Evolutionary conservation across 2,329 filamentous ascomycete genomes (phyloP).

Genomic region (Emmonsiellopsis sp.): DNA sequence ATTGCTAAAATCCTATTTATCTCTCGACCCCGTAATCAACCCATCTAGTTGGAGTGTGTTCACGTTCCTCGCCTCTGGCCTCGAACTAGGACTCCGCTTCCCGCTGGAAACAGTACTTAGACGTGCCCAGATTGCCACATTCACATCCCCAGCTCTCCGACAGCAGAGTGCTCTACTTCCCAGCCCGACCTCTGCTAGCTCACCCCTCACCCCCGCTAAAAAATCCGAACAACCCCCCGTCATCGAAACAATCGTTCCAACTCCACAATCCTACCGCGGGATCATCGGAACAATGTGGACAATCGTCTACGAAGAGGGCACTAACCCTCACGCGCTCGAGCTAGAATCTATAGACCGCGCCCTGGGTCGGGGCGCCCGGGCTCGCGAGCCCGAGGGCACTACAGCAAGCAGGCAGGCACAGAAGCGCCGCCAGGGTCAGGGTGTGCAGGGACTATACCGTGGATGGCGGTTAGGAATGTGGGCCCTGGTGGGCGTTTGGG

Average conservation of each 20-base stretch:
- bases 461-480: conserved; percentile 49
- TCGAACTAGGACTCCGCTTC: conserved; percentile 76
- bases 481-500: conserved; percentile 48
- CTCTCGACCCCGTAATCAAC: conserved; percentile 71
- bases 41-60: conserved; percentile 73
- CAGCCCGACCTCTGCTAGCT: conserved; percentile 12
- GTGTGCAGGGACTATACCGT: conserved; percentile 46
- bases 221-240: conserved; percentile 18
- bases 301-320: conserved; percentile 75
- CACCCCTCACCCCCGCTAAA: neutral
- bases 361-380: conserved; percentile 20
- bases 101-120: conserved; percentile 87
- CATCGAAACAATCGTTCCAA: conserved; percentile 66
- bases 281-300: conserved; percentile 84
- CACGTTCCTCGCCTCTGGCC: conserved; percentile 69
- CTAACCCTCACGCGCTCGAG: conserved; percentile 33
- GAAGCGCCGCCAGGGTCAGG: conserved; percentile 43
- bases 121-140: conserved; percentile 70
- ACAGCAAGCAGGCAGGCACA: conserved; percentile 18
- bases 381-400: conserved; percentile 19
- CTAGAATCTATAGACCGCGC: conserved; percentile 32
- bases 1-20: conserved; percentile 72
- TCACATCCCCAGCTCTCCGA: conserved; percentile 46
- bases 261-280: conserved; percentile 69
- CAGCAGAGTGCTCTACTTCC: conserved; percentile 19